Evolutionary conservation across 768 basidiomycete species (phyloP), one percentile per base, ranked within the genome.

Genomic region (Psilocybe subaeruginosa): DNA sequence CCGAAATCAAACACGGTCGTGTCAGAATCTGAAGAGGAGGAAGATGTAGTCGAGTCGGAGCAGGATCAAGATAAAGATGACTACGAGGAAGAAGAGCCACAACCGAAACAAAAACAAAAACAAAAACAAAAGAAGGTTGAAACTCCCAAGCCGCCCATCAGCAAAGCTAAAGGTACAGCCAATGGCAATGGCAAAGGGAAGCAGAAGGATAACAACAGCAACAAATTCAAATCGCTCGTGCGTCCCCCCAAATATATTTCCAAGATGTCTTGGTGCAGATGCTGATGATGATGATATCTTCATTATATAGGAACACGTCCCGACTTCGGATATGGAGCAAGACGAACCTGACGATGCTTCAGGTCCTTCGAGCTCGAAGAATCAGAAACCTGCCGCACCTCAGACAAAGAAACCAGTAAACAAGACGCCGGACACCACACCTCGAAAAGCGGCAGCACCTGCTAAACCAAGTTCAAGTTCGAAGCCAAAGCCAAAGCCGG

Each of bases 291-390:
- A 23, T 23, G 23, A 23, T 23, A 23, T 23, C 23, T 23, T 23
- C 23, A 23, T 23, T 23, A 31, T 59, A 17, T 29, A 66, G 66
- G 71, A 64, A 60, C 66, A 65, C 61, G 71, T 82, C 49, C 69
- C 73, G 14, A 70, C 75, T 9, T 82, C 81, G 0, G 81, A 82
- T 62, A 69, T 74, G 39, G 79, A 79, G 52, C 58, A 67, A 48
- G 69, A 73, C 55, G 68, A 73, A 37, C 64, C 69, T 16, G 58
- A 59, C 8, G 59, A 47, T 19, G n/a, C 52, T 6, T 54, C 57
- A 29, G 63, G 59, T 11, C 52, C 66, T 35, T 64, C 64, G 27
- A 52, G 37, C 8, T 27, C 48, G 4, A 61, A 48, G 23, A 30
- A 23, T 56, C n/a, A 8, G 12, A 55, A 39, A 29, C 50, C 56